phyloP scores from a whole-genome alignment of 371 early-diverging fungal species.

The Mucor plumbeus region DNA sequence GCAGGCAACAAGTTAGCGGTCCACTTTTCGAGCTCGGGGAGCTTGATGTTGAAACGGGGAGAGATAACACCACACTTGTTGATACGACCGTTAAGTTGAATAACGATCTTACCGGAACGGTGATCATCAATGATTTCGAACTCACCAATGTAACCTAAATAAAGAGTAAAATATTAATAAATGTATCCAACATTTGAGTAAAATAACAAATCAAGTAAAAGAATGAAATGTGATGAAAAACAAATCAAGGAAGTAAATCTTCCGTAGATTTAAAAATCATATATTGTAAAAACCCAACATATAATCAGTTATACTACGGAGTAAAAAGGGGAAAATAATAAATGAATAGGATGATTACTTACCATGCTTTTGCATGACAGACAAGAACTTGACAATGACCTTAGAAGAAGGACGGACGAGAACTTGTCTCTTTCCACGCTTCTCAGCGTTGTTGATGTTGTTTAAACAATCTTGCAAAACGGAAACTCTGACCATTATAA shows the following conservation, averaged over 20 bases:
- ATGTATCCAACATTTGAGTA: constrained; percentile 19
- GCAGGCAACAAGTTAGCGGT: constrained; percentile 98
- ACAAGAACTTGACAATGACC: constrained; percentile 97
- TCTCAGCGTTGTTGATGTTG: constrained; percentile 99
- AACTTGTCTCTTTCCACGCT: constrained; percentile 98
- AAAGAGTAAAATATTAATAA: background rate
- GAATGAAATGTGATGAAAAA: constrained; percentile 38
- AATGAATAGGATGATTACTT: constrained; percentile 31
- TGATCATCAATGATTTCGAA: constrained; percentile 99
- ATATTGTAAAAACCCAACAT: constrained; percentile 49
- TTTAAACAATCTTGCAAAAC: constrained; percentile 93
- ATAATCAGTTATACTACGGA: constrained; percentile 78
- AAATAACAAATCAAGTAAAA: constrained; percentile 9
- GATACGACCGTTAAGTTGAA: constrained; percentile 98
- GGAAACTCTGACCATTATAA: constrained; percentile 52
- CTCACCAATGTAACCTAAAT: constrained; percentile 97
- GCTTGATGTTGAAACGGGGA: constrained; percentile 98
- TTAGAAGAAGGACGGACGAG: constrained; percentile 96
- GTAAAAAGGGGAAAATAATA: background rate
- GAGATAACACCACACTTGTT: constrained; percentile 99
- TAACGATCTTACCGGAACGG: constrained; percentile 98
- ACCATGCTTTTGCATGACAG: constrained; percentile 99
- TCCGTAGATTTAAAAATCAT: constrained; percentile 78
- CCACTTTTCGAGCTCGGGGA: constrained; percentile 97
- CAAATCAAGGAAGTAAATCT: constrained; percentile 47